Evolutionary conservation across 225 moss, liverwort and hornwort species (phyloP).

Genomic region (Pseudoscleropodium purum): DNA sequence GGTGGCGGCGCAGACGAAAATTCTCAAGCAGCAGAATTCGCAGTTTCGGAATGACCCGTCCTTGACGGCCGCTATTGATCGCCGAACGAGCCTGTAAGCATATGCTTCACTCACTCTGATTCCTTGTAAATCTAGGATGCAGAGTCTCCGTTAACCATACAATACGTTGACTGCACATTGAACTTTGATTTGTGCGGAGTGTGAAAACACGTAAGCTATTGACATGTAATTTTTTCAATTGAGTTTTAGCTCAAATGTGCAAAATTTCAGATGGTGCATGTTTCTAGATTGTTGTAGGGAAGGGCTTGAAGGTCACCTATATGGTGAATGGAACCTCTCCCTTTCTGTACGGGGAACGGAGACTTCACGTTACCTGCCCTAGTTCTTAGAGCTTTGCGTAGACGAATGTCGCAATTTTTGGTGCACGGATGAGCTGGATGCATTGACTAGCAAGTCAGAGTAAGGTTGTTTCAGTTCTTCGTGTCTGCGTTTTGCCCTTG

Average conservation of each 20-base stretch:
- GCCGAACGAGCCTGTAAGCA: conserved; percentile 36
- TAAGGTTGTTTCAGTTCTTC: background rate
- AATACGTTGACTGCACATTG: background rate
- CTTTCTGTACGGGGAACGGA: background rate
- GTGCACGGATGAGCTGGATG: background rate
- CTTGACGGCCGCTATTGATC: conserved; percentile 15
- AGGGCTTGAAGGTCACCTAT: background rate
- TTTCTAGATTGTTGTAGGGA: background rate
- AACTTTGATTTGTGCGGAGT: background rate
- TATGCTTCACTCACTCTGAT: background rate
- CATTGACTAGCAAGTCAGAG: too few relatives aligned
- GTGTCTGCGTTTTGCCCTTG: background rate
- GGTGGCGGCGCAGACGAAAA: background rate
- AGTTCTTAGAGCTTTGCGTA: background rate
- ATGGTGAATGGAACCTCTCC: background rate
- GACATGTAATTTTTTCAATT: background rate
- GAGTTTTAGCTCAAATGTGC: background rate
- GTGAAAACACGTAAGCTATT: background rate
- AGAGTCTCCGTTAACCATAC: background rate
- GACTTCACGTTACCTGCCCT: background rate
- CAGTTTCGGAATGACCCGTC: conserved; percentile 27
- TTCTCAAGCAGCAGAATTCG: conserved; percentile 17
- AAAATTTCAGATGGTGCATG: background rate
- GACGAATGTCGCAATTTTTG: background rate
- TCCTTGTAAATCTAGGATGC: background rate